Base-by-base conservation (phyloP, 2,329 filamentous ascomycete genomes). In the Tolypocladium ovalisporum region DNA sequence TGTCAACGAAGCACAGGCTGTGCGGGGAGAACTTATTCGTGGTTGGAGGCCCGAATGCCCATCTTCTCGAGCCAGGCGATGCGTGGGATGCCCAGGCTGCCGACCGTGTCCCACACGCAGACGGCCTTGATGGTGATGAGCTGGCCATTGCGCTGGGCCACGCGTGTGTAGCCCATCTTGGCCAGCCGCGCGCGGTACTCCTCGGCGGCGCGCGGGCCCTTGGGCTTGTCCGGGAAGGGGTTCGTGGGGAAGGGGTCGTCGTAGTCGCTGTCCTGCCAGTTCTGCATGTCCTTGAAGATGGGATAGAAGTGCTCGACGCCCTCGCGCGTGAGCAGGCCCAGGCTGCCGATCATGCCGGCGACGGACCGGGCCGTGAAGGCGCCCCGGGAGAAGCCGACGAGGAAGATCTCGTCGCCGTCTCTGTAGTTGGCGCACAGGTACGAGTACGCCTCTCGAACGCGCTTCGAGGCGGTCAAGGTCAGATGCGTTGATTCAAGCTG, bases 361-460 rank as follows among this genome's bases (percentile, higher is more conserved):
- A 83, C 75, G 4, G 78, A 81, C n/a, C 80, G 74, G 2, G 76
- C 80, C 0, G 80, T 84, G 62, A 83, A 84, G 5, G 81, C 81
- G 4, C 81, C 81, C 17, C 81, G 75, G 1, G 80, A 83, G 71
- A 81, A 84, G 3, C 81, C 81, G 34, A 83, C 67, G 34, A 83
- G 73, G 52, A 81, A 69, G 53, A 84, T 81, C 60, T 83, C 77
- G 60, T 84, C 81, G 3, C 80, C 80, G 56, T 78, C 75, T 56
- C 75, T 74, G 63, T 85, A 85, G 68, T 86, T 86, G 62, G 79
- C 77, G 56, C 81, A 84, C 2, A 86, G 71, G 64, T 85, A 86
- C 5, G 78, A 75, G 64, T 87, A 87, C 1, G 82, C 80, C 66
- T 85, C 83, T 15, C 82, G 78, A 56, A 87, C 77, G 57, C 73